These are phyloP conservation scores for Gyromitra esculenta DNA, from an alignment of 2,329 filamentous ascomycete genomes.

Conservation along the genomic window DNA sequence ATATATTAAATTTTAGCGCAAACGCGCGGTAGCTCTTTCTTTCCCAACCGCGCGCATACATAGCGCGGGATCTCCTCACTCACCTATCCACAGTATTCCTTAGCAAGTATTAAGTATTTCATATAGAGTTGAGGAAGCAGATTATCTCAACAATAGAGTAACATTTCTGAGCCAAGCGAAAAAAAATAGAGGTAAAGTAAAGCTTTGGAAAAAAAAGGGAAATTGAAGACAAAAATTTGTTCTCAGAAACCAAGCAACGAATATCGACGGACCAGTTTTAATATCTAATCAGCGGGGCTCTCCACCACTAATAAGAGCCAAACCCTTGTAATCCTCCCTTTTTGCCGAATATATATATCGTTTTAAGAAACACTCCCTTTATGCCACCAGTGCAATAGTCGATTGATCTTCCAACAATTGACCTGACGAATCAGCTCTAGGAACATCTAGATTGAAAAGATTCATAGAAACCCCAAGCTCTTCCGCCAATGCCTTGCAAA, in stretches of 20 bases:
- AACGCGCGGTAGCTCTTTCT: too few relatives aligned
- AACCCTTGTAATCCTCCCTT: background rate
- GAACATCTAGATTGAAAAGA: background rate
- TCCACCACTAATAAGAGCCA: background rate
- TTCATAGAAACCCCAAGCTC: background rate
- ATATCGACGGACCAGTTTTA: background rate
- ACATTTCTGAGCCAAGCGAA: background rate
- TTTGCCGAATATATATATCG: background rate
- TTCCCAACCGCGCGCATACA: too few relatives aligned
- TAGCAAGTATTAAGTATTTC: background rate
- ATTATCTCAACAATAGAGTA: background rate
- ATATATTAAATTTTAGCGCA: background rate
- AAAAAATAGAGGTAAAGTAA: background rate
- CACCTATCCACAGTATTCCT: too few relatives aligned
- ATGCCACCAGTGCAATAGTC: background rate
- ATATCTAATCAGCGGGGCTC: conserved; percentile 3
- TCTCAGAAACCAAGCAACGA: background rate
- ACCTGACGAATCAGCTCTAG: background rate
- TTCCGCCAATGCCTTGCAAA: background rate
- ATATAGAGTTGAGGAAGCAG: background rate
- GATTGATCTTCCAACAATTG: background rate
- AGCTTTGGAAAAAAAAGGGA: background rate
- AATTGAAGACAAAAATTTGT: background rate
- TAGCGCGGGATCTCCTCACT: too few relatives aligned
- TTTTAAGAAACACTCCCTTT: background rate